Conservation (phyloP, 2,329 filamentous ascomycete species). For the Microsporum canis region DNA sequence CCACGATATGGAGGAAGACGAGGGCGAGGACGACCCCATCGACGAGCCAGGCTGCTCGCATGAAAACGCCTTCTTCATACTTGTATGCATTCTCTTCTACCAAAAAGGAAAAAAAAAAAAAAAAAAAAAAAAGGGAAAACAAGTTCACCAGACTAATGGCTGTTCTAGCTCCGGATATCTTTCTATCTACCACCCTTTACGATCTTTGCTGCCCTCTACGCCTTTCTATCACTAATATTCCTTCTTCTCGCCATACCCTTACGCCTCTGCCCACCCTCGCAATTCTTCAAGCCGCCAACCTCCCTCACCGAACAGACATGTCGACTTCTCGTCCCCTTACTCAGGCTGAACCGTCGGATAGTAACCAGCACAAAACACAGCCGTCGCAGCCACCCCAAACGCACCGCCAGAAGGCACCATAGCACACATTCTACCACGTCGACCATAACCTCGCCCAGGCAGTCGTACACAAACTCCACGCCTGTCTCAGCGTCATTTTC, state of each 20-base stretch:
- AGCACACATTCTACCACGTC: background rate
- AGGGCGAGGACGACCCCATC: conserved; percentile 19
- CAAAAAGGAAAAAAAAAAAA: background rate
- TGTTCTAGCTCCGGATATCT: conserved; percentile 21
- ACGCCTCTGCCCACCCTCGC: conserved; percentile 39
- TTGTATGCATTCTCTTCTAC: conserved; percentile 22
- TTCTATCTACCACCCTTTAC: conserved; percentile 44
- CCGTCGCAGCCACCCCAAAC: background rate
- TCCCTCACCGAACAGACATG: conserved; percentile 41
- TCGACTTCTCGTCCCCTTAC: conserved; percentile 42
- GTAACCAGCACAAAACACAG: conserved; percentile 16
- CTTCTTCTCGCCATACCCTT: conserved; percentile 44
- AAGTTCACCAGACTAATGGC: background rate
- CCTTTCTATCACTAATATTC: conserved; percentile 41
- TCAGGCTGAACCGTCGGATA: conserved; percentile 38
- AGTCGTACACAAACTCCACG: conserved; percentile 8
- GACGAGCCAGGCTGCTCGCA: conserved; percentile 19
- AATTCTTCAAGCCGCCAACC: conserved; percentile 33
- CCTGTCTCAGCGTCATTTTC: conserved; percentile 21
- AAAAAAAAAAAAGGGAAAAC: background rate
- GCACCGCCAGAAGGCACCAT: background rate
- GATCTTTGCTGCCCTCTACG: conserved; percentile 43
- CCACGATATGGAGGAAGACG: conserved; percentile 7
- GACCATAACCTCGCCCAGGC: background rate
- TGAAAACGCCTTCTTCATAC: conserved; percentile 36